These are phyloP conservation scores for Cyberlindnera euphorbiae DNA, from an alignment of 805 yeast genomes.

Conservation along the genomic window DNA sequence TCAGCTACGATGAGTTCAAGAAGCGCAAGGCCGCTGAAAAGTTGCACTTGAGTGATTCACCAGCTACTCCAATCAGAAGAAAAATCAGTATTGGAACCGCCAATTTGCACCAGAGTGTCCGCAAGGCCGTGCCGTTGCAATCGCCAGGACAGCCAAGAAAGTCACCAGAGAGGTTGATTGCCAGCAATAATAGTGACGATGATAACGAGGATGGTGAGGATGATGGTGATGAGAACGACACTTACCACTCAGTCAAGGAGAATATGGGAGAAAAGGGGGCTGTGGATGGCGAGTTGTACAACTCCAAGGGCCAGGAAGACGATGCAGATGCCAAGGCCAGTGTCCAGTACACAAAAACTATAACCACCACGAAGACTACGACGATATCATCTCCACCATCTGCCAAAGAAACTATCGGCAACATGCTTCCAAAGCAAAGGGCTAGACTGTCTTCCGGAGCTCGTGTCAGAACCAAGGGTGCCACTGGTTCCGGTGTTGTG, in stretches of 20 bases:
- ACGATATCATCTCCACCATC: constrained; percentile 29
- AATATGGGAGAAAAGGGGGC: constrained; percentile 7
- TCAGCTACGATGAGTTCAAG: constrained; percentile 58
- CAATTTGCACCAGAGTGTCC: constrained; percentile 56
- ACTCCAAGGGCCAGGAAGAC: no score
- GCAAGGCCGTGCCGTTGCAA: constrained; percentile 79
- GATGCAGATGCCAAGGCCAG: constrained; percentile 10
- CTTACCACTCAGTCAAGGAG: constrained; percentile 23
- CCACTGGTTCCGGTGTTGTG: constrained; percentile 17
- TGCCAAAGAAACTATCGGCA: constrained; percentile 17
- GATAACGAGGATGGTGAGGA: constrained; percentile 28
- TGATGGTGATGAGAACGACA: constrained; percentile 24
- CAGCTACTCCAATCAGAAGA: constrained; percentile 72
- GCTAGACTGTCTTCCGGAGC: constrained; percentile 26
- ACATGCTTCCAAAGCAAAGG: constrained; percentile 24
- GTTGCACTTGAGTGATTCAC: constrained; percentile 33
- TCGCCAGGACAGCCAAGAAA: constrained; percentile 98
- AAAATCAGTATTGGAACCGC: constrained; percentile 64
- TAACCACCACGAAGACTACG: constrained; percentile 27
- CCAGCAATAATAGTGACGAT: constrained; percentile 22
- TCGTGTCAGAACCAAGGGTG: constrained; percentile 27
- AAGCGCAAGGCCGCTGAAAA: constrained; percentile 38
- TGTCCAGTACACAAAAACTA: constrained; percentile 25
- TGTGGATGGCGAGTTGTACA: constrained; percentile 6
- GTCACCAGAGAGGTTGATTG: constrained; percentile 30